Evolutionary conservation across 2,329 filamentous ascomycete species (phyloP).

Genomic region (Phaeosphaeria sp.): DNA sequence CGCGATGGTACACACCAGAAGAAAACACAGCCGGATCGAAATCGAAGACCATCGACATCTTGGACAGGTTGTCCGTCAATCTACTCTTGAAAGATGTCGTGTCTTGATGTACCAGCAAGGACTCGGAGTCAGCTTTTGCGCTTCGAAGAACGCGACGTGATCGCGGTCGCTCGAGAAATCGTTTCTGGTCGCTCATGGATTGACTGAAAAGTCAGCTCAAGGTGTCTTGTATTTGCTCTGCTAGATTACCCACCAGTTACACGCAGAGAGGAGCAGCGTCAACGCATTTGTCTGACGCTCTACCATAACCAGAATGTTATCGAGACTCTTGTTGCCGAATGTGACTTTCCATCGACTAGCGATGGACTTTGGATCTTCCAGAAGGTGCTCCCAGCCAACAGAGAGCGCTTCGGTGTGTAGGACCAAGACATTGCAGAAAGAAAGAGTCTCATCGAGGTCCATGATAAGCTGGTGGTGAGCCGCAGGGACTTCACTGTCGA

Average conservation of each 20-base stretch:
- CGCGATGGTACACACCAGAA: constrained; percentile 10
- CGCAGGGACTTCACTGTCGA: constrained; percentile 7
- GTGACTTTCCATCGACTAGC: constrained; percentile 9
- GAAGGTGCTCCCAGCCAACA: not conserved
- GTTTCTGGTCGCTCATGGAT: constrained; percentile 15
- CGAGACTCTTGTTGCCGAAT: constrained; percentile 8
- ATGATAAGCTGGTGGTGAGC: constrained; percentile 21
- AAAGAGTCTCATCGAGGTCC: constrained; percentile 20
- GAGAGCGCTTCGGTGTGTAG: constrained; percentile 11
- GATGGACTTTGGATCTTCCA: constrained; percentile 1
- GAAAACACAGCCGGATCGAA: constrained; percentile 18
- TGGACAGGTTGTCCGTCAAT: constrained; percentile 19
- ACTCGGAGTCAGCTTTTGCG: constrained; percentile 13
- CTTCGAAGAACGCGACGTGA: constrained; percentile 9
- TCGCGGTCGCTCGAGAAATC: constrained; percentile 6
- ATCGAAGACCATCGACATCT: constrained; percentile 17
- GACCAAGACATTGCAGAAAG: constrained; percentile 14
- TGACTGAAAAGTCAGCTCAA: constrained; percentile 5
- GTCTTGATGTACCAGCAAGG: constrained; percentile 16
- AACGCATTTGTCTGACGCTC: constrained; percentile 20
- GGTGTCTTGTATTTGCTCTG: not conserved
- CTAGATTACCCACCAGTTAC: constrained; percentile 14
- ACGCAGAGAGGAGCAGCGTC: constrained; percentile 21
- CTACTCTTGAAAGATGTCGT: constrained; percentile 4
- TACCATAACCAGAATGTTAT: constrained; percentile 18